phyloP scores from a whole-genome alignment of 495 filamentous ascomycete genomes.

The Podospora tetraspora region DNA sequence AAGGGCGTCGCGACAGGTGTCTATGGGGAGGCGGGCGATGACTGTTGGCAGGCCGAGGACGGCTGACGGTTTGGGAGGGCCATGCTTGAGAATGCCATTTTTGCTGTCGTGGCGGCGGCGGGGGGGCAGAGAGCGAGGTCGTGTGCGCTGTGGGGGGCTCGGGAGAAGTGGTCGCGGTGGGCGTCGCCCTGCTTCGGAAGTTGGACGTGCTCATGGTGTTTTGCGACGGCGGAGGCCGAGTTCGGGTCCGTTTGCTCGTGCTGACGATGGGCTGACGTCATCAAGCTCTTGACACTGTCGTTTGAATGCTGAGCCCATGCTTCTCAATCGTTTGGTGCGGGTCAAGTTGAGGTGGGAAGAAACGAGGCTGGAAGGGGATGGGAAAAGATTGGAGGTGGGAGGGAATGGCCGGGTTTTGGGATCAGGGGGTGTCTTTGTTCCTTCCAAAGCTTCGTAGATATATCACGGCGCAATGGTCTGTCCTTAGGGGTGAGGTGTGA shows the following conservation, averaged over 20 bases:
- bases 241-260: not conserved
- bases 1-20: not conserved
- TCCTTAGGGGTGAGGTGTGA: too few relatives aligned
- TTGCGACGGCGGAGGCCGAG: not conserved
- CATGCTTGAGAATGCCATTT: not conserved
- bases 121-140: not conserved
- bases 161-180: not conserved
- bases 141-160: not conserved
- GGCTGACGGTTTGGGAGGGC: not conserved
- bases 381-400: not conserved
- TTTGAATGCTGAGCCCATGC: not conserved
- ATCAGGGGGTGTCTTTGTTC: not conserved
- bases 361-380: not conserved
- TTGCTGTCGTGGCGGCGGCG: not conserved
- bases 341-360: not conserved
- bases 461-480: too few relatives aligned
- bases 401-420: not conserved
- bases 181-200: not conserved
- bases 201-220: not conserved
- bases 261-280: not conserved
- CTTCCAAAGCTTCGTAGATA: too few relatives aligned
- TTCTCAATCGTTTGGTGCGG: not conserved
- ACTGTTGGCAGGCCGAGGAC: not conserved
- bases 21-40: not conserved
- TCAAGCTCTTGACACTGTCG: not conserved